phyloP scores from a whole-genome alignment of 1,284 basidiomycete species.

The Rhodotorula sp. region DNA sequence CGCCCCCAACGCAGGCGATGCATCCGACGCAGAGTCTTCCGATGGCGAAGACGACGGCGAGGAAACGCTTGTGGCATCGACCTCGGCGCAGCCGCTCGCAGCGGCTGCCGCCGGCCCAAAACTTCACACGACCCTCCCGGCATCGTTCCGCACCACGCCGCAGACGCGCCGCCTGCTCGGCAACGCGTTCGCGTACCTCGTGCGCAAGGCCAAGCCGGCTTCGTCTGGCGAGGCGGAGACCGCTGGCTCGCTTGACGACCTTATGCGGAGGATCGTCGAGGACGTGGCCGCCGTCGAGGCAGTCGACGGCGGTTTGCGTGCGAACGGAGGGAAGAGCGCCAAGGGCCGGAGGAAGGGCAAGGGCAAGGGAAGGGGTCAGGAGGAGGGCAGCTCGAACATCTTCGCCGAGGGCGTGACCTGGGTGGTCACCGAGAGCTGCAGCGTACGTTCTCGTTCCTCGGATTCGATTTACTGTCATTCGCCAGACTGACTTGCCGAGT shows the following conservation, averaged over 20 bases:
- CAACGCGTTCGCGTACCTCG: constrained; percentile 44
- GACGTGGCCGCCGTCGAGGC: constrained; percentile 28
- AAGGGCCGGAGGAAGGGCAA: constrained; percentile 32
- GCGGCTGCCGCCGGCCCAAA: not conserved
- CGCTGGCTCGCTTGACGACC: constrained; percentile 19
- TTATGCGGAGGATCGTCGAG: constrained; percentile 27
- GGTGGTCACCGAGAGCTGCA: constrained; percentile 40
- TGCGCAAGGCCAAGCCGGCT: constrained; percentile 39
- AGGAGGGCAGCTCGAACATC: constrained; percentile 38
- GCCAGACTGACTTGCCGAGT: not conserved
- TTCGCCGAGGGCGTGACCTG: constrained; percentile 42
- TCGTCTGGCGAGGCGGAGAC: constrained; percentile 4
- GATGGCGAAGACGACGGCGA: constrained; percentile 21
- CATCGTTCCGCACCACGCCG: constrained; percentile 41
- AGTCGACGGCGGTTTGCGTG: constrained; percentile 22
- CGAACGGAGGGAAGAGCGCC: constrained; percentile 20
- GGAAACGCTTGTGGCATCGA: constrained; percentile 29
- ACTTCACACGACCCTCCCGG: constrained; percentile 12
- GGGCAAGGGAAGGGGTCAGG: constrained; percentile 40
- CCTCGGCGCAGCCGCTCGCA: constrained; percentile 16
- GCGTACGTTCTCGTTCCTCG: constrained; percentile 12
- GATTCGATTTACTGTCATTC: not conserved
- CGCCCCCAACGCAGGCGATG: not conserved
- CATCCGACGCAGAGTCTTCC: not conserved
- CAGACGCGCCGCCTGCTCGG: constrained; percentile 45